A percentile compares a stretch with the other conserved stretches of the same genome.
Conservation (phyloP, 2,329 filamentous ascomycete genomes). For the Aspergillus japonicus region DNA sequence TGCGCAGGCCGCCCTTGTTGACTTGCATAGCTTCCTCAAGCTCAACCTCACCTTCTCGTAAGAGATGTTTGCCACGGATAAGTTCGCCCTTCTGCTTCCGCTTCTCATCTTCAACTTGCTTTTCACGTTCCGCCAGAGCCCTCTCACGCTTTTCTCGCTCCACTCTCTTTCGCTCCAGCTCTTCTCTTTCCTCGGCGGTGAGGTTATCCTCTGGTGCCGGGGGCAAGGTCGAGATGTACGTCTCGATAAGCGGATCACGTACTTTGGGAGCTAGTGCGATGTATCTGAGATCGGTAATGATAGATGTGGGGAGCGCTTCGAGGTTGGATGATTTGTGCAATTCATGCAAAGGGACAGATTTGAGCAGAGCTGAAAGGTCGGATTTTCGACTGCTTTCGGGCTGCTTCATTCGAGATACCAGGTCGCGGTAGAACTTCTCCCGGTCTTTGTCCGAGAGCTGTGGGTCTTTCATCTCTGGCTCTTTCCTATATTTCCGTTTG, state of each 20-base stretch:
- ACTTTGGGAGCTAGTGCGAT: slow-evolving; percentile 41
- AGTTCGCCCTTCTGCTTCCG: slow-evolving; percentile 41
- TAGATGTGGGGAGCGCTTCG: slow-evolving; percentile 40
- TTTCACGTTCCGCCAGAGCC: slow-evolving; percentile 45
- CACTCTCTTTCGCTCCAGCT: slow-evolving; percentile 37
- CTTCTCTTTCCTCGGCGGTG: slow-evolving; percentile 39
- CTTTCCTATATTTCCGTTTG: slow-evolving; percentile 82
- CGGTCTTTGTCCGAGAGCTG: slow-evolving; percentile 49
- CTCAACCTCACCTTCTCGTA: slow-evolving; percentile 46
- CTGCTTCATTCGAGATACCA: slow-evolving; percentile 47
- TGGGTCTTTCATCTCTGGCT: slow-evolving; percentile 64
- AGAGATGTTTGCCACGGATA: slow-evolving; percentile 41
- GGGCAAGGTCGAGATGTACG: slow-evolving; percentile 45
- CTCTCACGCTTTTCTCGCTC: slow-evolving; percentile 47
- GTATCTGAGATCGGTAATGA: slow-evolving; percentile 47
- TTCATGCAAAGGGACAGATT: slow-evolving; percentile 41
- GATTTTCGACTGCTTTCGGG: slow-evolving; percentile 47
- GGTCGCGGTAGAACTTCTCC: slow-evolving; percentile 50
- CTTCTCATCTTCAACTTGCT: slow-evolving; percentile 45
- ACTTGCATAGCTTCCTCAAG: slow-evolving; percentile 46
- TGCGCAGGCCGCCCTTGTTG: slow-evolving; percentile 43
- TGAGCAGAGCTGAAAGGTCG: slow-evolving; percentile 46
- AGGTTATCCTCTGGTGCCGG: slow-evolving; percentile 38
- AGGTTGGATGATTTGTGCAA: slow-evolving; percentile 42
- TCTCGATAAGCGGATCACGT: slow-evolving; percentile 43